Evolutionary conservation across 2,329 filamentous ascomycete genomes (phyloP), one percentile per base, ranked within the genome.

Genomic region (Lachnellula occidentalis): DNA sequence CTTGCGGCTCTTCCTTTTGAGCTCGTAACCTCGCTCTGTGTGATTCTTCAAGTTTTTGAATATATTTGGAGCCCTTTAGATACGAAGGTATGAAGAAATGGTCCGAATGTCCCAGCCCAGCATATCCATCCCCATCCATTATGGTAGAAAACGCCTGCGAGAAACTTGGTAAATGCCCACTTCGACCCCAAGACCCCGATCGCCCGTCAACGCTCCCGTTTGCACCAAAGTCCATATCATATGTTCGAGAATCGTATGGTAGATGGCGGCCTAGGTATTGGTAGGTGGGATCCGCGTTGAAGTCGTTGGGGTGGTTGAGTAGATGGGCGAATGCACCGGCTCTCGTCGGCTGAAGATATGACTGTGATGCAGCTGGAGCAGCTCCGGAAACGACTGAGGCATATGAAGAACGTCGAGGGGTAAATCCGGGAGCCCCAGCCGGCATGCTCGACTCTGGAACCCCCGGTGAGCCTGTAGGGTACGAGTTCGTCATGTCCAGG

Each of bases 1-100:
- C 66, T 24, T 73, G 72, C 31, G 67, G 67, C 47, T 66, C 66
- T 51, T 73, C 72, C 56, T 70, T 74, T 60, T 77, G 75, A 17
- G 63, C 75, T 69, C 78, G 70, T 37, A 81, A 53, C 67, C 81
- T 88, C 46, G 80, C 78, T 68, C 77, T 81, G 69, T 91, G 80
- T 54, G 80, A 82, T 58, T 89, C 84, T 64, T 88, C 83, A 47
- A 96, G 77, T 68, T 82, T 85, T 64, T 87, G 81, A 51, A 92
- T 83, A 71, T 96, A 92, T 65, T 83, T 82, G 14, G 90, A 92
- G 39, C 82, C 82, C 62, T 79, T 78, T 45, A 97, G 79, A 72
- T 96, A 96, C 5, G 90, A 91, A 1, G 92, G 92, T 11, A 86
- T 79, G 70, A 96, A 91, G 76, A 92, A 92, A 55, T 71, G 64